phyloP scores from a whole-genome alignment of 1,139 yeast species.

The Lizanozyma gosingica region DNA sequence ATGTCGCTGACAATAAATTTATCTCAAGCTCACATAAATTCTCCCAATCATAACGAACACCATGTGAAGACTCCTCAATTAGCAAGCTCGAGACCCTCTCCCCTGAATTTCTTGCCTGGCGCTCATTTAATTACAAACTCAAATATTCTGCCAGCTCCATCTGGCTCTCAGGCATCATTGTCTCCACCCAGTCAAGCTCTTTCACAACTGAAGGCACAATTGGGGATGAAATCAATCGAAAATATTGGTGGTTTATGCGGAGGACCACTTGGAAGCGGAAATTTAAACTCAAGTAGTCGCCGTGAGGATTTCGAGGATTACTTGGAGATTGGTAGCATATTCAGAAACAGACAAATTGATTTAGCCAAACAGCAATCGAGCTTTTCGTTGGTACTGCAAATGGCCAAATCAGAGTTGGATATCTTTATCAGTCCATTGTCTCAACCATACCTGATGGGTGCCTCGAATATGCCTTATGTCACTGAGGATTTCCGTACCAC shows the following conservation, averaged over 20 bases:
- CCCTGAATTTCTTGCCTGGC: background rate
- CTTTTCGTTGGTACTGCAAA: background rate
- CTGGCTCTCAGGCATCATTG: conserved; percentile 1
- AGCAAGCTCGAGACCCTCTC: conserved; percentile 7
- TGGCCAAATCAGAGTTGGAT: background rate
- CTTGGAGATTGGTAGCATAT: conserved; percentile 42
- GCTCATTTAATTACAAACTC: background rate
- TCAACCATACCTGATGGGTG: background rate
- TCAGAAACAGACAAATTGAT: conserved; percentile 54
- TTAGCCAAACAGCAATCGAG: conserved; percentile 33
- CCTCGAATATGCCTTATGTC: conserved; percentile 10
- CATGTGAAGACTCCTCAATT: background rate
- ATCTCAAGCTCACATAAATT: conserved; percentile 10
- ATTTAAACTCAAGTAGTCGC: background rate
- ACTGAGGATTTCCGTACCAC: conserved; percentile 44
- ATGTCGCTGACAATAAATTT: background rate
- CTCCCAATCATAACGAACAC: conserved; percentile 9
- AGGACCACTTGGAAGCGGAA: background rate
- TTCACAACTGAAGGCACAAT: conserved; percentile 1
- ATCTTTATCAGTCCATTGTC: background rate
- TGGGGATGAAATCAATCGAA: background rate
- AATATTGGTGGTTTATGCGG: background rate
- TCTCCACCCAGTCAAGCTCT: conserved; percentile 3
- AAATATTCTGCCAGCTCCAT: background rate
- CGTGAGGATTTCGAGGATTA: conserved; percentile 3